Percentiles rank a stretch among this genome's conserved stretches.
These are phyloP conservation scores for Tricholomella constricta DNA, from an alignment of 768 basidiomycete genomes.

Conservation along the genomic window DNA sequence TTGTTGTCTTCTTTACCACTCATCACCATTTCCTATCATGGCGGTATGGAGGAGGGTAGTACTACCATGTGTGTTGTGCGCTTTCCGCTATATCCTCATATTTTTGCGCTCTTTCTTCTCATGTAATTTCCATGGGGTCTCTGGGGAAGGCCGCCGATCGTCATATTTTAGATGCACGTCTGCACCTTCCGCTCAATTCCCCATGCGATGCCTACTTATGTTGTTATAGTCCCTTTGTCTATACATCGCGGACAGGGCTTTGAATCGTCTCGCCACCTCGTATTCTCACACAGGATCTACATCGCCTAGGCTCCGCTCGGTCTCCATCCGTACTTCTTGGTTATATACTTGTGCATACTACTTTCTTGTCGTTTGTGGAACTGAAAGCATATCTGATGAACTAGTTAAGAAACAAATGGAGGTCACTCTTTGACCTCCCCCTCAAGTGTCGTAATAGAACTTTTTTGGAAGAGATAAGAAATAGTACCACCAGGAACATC, in stretches of 20 bases:
- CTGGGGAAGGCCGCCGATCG: background rate
- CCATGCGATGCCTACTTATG: too few relatives aligned
- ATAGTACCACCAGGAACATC: constrained; percentile 67
- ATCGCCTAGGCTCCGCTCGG: constrained; percentile 9
- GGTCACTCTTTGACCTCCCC: constrained; percentile 3
- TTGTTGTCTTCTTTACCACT: too few relatives aligned
- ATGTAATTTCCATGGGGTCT: background rate
- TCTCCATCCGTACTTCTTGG: constrained; percentile 13
- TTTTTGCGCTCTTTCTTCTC: constrained; percentile 17
- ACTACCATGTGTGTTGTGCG: constrained; percentile 1
- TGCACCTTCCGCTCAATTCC: too few relatives aligned
- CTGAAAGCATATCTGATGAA: background rate
- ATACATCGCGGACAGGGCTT: too few relatives aligned
- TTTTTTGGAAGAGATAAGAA: constrained; percentile 76
- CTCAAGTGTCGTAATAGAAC: constrained; percentile 28
- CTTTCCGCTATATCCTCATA: constrained; percentile 24
- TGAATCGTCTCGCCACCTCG: too few relatives aligned
- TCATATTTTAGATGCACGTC: too few relatives aligned
- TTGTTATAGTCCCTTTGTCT: too few relatives aligned
- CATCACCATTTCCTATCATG: too few relatives aligned
- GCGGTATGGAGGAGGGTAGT: constrained; percentile 11
- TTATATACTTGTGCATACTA: constrained; percentile 3
- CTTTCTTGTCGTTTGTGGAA: constrained; percentile 7
- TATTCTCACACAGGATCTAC: too few relatives aligned
- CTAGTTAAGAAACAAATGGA: background rate